Evolutionary conservation across 148 eudicot genomes (phyloP), one percentile per base, ranked within the genome.

Genomic region (Salicornia ramosissima): DNA sequence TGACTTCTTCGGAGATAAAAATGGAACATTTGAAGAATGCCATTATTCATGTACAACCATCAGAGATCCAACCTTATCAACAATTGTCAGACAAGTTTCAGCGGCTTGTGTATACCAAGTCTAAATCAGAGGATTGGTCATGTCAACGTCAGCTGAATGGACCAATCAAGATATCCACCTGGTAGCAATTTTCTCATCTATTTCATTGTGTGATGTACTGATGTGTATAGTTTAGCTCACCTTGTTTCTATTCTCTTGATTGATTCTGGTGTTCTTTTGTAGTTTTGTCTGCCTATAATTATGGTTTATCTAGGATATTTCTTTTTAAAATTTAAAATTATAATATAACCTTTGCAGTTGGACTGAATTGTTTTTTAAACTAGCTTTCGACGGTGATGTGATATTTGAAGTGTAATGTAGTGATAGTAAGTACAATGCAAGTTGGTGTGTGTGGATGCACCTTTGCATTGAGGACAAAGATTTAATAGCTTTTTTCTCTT

Each of bases 1-100:
- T 81, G 71, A 82, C 79, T 81, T 89, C 89, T 40, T 71, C 88
- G 2, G 86, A 79, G 71, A 77, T 93, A 77, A 83, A 80, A 74
- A 93, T 87, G 98, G 85, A 87, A 53, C 98, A 93, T 72, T 77
- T 93, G 71, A 81, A 64, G 72, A 70, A 47, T 68, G 96, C 90
- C 67, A 78, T 87, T 66, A 60, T 61, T 57, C 84, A 75, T 79
- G 91, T 85, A 49, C 83, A 69, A 24, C 97, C 96, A 64, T 80
- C 98, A 52, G 87, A 88, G 68, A 76, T 84, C 51, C 82, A 81
- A 59, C 84, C 86, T 53, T 88, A 85, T 76, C 78, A 88, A 56
- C 79, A 84, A 29, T 74, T 93, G 64, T 86, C 90, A 7, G 71
- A 71, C 39, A 88, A 80, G 65, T 93, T 90, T 68, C 96, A 88